Percentiles rank a stretch among this genome's conserved stretches.
Conservation (phyloP, 2,329 filamentous ascomycete species). For the Penicillium expansum region DNA sequence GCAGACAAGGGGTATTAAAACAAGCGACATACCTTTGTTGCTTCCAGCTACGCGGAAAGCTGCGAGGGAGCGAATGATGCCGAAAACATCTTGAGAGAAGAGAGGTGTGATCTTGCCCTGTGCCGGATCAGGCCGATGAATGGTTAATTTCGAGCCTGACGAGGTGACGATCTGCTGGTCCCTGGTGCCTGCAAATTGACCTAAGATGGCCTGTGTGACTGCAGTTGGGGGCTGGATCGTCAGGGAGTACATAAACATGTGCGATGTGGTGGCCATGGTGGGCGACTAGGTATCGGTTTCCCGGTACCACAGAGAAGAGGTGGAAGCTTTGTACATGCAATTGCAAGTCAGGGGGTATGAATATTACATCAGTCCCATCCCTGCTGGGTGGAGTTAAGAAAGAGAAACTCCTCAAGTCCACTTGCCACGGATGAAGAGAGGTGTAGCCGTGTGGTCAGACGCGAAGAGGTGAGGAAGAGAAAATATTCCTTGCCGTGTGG, state of each 20-base stretch:
- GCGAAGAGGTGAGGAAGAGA: constrained; percentile 12
- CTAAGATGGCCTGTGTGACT: constrained; percentile 84
- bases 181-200: constrained; percentile 93
- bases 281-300: constrained; percentile 29
- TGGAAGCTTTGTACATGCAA: constrained; percentile 22
- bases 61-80: constrained; percentile 85
- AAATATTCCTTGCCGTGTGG: constrained; percentile 31
- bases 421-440: constrained; percentile 17
- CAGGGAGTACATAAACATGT: constrained; percentile 98
- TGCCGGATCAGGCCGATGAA: constrained; percentile 80
- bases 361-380: constrained; percentile 38
- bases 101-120: constrained; percentile 84
- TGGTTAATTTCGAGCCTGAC: constrained; percentile 82
- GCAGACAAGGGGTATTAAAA: constrained; percentile 10
- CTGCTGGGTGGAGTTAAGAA: constrained; percentile 24
- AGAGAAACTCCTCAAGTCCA: constrained; percentile 26
- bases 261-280: constrained; percentile 92
- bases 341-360: constrained; percentile 28
- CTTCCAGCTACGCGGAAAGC: constrained; percentile 90
- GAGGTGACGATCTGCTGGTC: constrained; percentile 97
- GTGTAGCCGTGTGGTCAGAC: neutral
- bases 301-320: constrained; percentile 14
- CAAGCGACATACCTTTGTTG: constrained; percentile 75
- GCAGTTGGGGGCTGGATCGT: constrained; percentile 91
- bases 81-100: constrained; percentile 90